A percentile compares a stretch with the other conserved stretches of the same genome.
phyloP scores from a whole-genome alignment of 1,284 basidiomycete genomes.

The Takashimella koratensis region DNA sequence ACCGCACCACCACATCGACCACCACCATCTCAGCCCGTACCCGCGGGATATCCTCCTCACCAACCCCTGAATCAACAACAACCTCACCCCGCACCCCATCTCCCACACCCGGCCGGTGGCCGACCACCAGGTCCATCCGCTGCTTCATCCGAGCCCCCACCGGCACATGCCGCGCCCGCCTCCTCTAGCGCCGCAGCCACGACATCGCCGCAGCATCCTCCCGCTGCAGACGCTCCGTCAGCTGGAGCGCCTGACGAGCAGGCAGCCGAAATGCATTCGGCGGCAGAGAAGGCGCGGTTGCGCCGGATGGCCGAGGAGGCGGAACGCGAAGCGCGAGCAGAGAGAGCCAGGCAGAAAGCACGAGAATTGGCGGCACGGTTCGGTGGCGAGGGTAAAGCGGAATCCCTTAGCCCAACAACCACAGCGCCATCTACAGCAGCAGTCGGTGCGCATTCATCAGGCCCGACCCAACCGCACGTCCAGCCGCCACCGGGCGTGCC shows the following conservation, averaged over 20 bases:
- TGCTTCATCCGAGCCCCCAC: background rate
- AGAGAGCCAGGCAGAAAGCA: conserved; percentile 80
- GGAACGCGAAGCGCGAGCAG: conserved; percentile 74
- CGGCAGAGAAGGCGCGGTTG: conserved; percentile 75
- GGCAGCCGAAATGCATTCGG: conserved; percentile 81
- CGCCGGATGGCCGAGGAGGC: conserved; percentile 75
- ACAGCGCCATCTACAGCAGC: conserved; percentile 2
- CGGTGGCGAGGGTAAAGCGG: too few relatives aligned
- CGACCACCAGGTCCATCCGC: background rate
- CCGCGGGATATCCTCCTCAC: background rate
- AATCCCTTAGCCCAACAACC: too few relatives aligned
- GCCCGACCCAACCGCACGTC: background rate
- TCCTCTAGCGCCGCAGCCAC: background rate
- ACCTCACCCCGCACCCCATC: conserved; percentile 34
- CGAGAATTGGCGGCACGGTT: conserved; percentile 75
- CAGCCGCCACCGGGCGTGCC: too few relatives aligned
- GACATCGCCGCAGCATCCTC: background rate
- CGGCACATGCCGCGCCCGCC: conserved; percentile 1
- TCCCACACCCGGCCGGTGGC: too few relatives aligned
- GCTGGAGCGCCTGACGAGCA: conserved; percentile 54
- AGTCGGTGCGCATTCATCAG: background rate
- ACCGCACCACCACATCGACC: conserved; percentile 17
- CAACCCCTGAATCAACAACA: conserved; percentile 29
- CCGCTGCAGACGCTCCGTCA: conserved; percentile 13
- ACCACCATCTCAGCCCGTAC: conserved; percentile 5